These are phyloP conservation scores for Acephala macrosclerotiorum DNA, from an alignment of 2,329 filamentous ascomycete species.

Conservation along the genomic window DNA sequence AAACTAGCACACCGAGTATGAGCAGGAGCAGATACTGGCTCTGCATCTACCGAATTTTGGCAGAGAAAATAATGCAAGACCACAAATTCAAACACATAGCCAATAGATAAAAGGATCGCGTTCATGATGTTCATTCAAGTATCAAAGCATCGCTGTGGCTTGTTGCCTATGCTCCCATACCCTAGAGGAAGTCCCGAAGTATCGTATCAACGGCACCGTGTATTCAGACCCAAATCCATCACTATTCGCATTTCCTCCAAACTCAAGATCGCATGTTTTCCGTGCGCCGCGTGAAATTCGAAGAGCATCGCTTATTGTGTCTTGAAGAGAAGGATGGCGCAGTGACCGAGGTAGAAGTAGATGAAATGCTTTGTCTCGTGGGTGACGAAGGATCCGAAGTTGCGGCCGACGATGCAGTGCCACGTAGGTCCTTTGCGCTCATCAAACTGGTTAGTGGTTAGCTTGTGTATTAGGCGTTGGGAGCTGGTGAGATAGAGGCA, in stretches of 20 bases:
- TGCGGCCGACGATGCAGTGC: constrained; percentile 98
- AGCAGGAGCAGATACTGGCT: too few species aligned
- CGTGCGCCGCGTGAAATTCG: constrained; percentile 1
- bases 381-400: constrained; percentile 99
- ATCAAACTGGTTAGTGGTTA: constrained; percentile 74
- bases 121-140: background rate
- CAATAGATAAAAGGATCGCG: background rate
- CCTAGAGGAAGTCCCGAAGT: background rate
- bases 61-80: background rate
- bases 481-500: constrained; percentile 20
- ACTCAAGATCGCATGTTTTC: background rate
- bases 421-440: constrained; percentile 96
- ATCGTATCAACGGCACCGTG: background rate
- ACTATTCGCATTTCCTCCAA: background rate
- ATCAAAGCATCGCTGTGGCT: constrained; percentile 5
- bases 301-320: constrained; percentile 72
- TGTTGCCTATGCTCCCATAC: background rate
- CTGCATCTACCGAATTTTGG: too few species aligned
- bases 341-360: constrained; percentile 99
- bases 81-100: background rate
- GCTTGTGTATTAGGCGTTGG: constrained; percentile 10
- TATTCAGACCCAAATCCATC: background rate
- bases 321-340: constrained; percentile 98
- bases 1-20: background rate
- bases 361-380: constrained; percentile 99